Conservation (phyloP, 2,329 filamentous ascomycete species). For the Penicillium sp. region DNA sequence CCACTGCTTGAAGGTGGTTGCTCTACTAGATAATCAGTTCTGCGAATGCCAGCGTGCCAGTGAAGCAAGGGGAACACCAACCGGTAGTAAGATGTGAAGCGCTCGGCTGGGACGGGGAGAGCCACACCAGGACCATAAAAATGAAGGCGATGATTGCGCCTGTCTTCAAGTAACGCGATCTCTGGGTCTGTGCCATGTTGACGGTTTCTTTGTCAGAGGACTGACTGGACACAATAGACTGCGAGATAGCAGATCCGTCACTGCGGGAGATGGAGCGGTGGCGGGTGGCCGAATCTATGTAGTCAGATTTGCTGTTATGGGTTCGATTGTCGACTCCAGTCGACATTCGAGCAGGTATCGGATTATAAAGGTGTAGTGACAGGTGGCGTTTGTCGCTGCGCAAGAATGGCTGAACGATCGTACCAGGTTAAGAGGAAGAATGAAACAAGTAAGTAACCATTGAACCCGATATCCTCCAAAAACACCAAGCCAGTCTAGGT, state of each 20-base stretch:
- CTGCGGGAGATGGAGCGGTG: conserved; percentile 56
- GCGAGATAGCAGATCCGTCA: conserved; percentile 41
- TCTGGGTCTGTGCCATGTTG: conserved; percentile 62
- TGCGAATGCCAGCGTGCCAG: neutral
- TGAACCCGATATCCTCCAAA: conserved; percentile 20
- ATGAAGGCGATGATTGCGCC: conserved; percentile 59
- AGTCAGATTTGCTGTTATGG: conserved; percentile 53
- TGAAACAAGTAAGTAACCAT: conserved; percentile 23
- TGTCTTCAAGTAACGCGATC: conserved; percentile 60
- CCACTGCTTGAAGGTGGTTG: conserved; percentile 38
- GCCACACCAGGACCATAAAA: conserved; percentile 56
- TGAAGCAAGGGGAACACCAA: conserved; percentile 13
- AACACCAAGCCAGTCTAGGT: conserved; percentile 25
- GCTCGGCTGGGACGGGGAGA: conserved; percentile 43
- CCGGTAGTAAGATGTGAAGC: conserved; percentile 24
- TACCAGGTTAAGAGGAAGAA: conserved; percentile 12
- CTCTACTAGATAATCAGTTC: conserved; percentile 15
- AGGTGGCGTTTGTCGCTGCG: conserved; percentile 20
- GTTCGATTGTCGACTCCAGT: conserved; percentile 52
- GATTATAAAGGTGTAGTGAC: conserved; percentile 16
- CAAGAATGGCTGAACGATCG: conserved; percentile 26
- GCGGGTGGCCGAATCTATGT: conserved; percentile 49
- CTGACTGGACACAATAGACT: conserved; percentile 48
- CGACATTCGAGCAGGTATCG: conserved; percentile 51
- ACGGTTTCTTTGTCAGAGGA: conserved; percentile 40